Percentiles rank a stretch among this genome's conserved stretches.
Evolutionary conservation across 2,329 filamentous ascomycete species (phyloP).

Genomic region (Penicillium crustosum): DNA sequence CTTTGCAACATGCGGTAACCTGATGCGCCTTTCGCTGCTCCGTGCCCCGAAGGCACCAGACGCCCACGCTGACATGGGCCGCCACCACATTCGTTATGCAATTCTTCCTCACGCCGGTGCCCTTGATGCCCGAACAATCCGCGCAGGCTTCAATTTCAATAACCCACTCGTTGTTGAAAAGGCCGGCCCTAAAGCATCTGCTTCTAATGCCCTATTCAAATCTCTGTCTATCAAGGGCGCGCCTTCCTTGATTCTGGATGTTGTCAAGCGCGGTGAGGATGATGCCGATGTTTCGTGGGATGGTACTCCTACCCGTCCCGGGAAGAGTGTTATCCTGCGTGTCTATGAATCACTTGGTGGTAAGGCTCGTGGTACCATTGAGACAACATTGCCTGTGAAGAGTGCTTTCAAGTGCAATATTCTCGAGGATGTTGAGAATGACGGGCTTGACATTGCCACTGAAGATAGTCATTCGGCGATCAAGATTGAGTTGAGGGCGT

Average conservation of each 20-base stretch:
- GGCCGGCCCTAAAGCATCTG: slow-evolving; percentile 20
- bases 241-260: slow-evolving; percentile 74
- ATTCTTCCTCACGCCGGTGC: slow-evolving; percentile 79
- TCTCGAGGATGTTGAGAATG: slow-evolving; percentile 80
- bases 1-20: slow-evolving; percentile 82
- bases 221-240: slow-evolving; percentile 68
- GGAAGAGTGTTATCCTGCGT: slow-evolving; percentile 76
- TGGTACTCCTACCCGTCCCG: slow-evolving; percentile 64
- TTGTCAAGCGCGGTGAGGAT: slow-evolving; percentile 89
- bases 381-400: slow-evolving; percentile 68
- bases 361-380: slow-evolving; percentile 68
- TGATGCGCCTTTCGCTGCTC: slow-evolving; percentile 86
- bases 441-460: slow-evolving; percentile 51
- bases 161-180: slow-evolving; percentile 66
- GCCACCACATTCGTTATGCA: slow-evolving; percentile 82
- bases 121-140: slow-evolving; percentile 71
- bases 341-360: slow-evolving; percentile 90
- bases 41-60: slow-evolving; percentile 90
- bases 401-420: slow-evolving; percentile 80
- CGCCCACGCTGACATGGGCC: slow-evolving; percentile 90
- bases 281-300: slow-evolving; percentile 66
- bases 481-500: slow-evolving; percentile 68
- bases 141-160: slow-evolving; percentile 87
- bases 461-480: slow-evolving; percentile 47
- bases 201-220: slow-evolving; percentile 34